These are phyloP conservation scores for Apophysomyces variabilis DNA, from an alignment of 371 early-diverging fungal genomes.

Conservation along the genomic window DNA sequence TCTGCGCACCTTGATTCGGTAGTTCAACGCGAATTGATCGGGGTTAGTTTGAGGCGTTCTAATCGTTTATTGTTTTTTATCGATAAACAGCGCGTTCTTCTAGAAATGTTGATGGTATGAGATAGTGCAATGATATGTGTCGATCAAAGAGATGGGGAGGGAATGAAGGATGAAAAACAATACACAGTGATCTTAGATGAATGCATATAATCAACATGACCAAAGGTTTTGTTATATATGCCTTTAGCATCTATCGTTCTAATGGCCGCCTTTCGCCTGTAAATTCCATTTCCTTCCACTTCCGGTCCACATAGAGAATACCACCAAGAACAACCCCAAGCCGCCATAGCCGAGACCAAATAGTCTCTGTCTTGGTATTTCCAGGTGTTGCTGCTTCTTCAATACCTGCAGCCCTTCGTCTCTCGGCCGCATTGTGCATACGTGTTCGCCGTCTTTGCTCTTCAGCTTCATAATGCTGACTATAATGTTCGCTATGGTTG, in stretches of 20 bases:
- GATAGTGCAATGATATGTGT: background rate
- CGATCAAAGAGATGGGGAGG: background rate
- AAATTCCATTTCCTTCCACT: background rate
- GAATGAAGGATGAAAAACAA: background rate
- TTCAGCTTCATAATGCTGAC: constrained; percentile 47
- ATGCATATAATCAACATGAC: background rate
- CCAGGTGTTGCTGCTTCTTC: constrained; percentile 10
- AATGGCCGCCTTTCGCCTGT: background rate
- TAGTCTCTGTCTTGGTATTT: constrained; percentile 10
- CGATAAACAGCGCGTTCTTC: background rate
- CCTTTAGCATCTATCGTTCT: background rate
- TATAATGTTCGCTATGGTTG: constrained; percentile 35
- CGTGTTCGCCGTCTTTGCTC: constrained; percentile 44
- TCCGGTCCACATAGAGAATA: constrained; percentile 13
- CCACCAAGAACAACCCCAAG: constrained; percentile 27
- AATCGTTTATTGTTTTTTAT: background rate
- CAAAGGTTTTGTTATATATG: background rate
- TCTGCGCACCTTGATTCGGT: background rate
- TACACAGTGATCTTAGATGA: background rate
- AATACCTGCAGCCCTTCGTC: constrained; percentile 33
- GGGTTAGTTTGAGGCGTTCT: background rate
- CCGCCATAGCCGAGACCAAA: constrained; percentile 37
- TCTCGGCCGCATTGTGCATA: constrained; percentile 35
- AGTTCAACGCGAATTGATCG: background rate
- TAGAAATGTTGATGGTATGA: background rate